Conservation (phyloP, 352 stramenopile genomes). For the Elongisporangium anandrum region DNA sequence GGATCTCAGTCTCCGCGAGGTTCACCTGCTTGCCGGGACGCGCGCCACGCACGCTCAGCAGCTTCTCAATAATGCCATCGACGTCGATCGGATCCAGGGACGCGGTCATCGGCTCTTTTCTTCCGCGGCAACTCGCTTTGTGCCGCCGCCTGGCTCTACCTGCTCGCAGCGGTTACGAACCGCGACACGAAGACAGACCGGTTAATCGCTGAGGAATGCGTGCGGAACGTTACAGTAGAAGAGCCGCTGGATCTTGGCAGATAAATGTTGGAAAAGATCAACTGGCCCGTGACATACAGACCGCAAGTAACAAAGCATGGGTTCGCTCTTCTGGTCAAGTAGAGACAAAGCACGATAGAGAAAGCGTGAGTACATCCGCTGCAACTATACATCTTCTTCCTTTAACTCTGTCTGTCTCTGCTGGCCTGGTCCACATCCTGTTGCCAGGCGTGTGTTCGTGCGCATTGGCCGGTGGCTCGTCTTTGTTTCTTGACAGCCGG, state of each 20-base stretch:
- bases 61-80: slow-evolving; percentile 72
- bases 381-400: not conserved
- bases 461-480: not conserved
- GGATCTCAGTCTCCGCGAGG: slow-evolving; percentile 92
- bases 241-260: not conserved
- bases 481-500: not conserved
- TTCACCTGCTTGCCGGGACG: slow-evolving; percentile 84
- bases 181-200: not conserved
- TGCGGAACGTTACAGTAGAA: not conserved
- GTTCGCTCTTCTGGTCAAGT: not conserved
- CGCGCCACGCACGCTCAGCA: slow-evolving; percentile 71
- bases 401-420: not conserved
- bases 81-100: slow-evolving; percentile 45
- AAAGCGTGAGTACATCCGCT: not conserved
- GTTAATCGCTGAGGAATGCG: not conserved
- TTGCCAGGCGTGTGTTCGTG: not conserved
- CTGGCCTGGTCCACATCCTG: not conserved
- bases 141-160: not conserved
- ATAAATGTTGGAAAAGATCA: not conserved
- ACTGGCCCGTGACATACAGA: not conserved
- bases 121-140: not conserved
- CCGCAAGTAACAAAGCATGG: not conserved
- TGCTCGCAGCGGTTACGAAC: not conserved
- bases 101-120: not conserved
- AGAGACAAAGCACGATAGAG: too few relatives aligned